Conservation (phyloP, 805 yeast genomes). For the Alloascoidea africana region DNA sequence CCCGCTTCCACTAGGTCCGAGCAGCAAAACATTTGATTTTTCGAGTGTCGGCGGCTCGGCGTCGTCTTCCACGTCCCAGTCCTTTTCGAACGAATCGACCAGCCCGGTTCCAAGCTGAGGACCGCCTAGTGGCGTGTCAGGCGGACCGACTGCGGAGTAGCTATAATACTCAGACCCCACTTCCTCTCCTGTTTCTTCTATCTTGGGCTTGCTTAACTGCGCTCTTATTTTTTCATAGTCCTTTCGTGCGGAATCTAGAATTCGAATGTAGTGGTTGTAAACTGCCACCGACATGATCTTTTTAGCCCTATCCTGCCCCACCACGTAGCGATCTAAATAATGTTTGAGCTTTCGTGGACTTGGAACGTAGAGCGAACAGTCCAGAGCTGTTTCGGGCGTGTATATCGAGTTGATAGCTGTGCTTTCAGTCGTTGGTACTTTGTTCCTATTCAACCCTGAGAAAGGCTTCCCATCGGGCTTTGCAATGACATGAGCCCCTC, state of each 20-base stretch:
- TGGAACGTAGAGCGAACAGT: too few species aligned
- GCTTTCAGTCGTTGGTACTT: too few species aligned
- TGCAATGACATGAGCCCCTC: too few species aligned
- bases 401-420: too few species aligned
- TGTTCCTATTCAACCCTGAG: too few species aligned
- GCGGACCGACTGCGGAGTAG: too few species aligned
- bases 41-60: conserved; percentile 31
- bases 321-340: conserved; percentile 33
- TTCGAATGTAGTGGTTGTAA: conserved; percentile 38
- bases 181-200: conserved; percentile 2
- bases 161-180: conserved; percentile 11
- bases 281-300: conserved; percentile 47
- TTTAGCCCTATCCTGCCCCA: conserved; percentile 42
- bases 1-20: conserved; percentile 53
- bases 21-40: conserved; percentile 36
- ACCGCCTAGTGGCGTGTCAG: too few species aligned
- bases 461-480: too few species aligned
- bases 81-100: neutral
- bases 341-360: conserved; percentile 30
- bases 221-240: too few species aligned
- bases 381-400: too few species aligned
- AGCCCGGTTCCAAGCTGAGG: too few species aligned
- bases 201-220: conserved; percentile 15
- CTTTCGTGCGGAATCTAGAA: conserved; percentile 29
- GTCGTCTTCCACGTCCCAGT: conserved; percentile 7